Base-by-base conservation (phyloP, 768 basidiomycete genomes). In the Hebeloma cylindrosporum region DNA sequence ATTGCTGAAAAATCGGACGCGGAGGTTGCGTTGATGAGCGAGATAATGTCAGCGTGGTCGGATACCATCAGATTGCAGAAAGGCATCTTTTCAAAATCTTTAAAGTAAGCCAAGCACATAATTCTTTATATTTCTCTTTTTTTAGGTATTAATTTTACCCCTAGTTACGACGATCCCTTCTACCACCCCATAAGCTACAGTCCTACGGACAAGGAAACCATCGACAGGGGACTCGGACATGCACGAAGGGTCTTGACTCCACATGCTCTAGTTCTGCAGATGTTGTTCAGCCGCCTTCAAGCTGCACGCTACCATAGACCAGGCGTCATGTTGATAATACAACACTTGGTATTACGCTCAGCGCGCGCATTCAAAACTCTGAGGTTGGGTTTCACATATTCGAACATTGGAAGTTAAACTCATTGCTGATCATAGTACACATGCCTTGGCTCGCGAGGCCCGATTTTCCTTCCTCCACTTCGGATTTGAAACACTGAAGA, bases 381-480 rank as follows among this genome's bases (percentile, higher is more conserved):
- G 64, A 96, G 93, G 95, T 92, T 49, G 36, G 69, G 45, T n/a
- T 47, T 40, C 21, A n/a, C n/a, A n/a, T n/a, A n/a, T n/a, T n/a
- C n/a, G n/a, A n/a, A n/a, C n/a, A n/a, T n/a, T n/a, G n/a, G n/a
- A n/a, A n/a, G n/a, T n/a, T n/a, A n/a, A n/a, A 17, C 40, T 56
- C 36, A 45, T 34, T 33, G 21, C 33, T 8, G n/a, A n/a, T 38
- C 38, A 16, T 55, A 98, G 95, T 51, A 94, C 90, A 0, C 94
- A 98, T 63, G 81, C 94, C 0, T 74, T 98, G 25, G 87, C 95
- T 21, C 82, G 94, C 30, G 93, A 98, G 69, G 75, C 84, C 1
- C 81, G 93, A 11, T 95, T 95, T 61, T 85, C 91, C 0, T 83
- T 99, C 61, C 72, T 98, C 13, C 69, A 94, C 3, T 95, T 99